A percentile compares a stretch with the other conserved stretches of the same genome.
Evolutionary conservation across 2,329 filamentous ascomycete genomes (phyloP).

Genomic region (Xylariomycetidae sp.): DNA sequence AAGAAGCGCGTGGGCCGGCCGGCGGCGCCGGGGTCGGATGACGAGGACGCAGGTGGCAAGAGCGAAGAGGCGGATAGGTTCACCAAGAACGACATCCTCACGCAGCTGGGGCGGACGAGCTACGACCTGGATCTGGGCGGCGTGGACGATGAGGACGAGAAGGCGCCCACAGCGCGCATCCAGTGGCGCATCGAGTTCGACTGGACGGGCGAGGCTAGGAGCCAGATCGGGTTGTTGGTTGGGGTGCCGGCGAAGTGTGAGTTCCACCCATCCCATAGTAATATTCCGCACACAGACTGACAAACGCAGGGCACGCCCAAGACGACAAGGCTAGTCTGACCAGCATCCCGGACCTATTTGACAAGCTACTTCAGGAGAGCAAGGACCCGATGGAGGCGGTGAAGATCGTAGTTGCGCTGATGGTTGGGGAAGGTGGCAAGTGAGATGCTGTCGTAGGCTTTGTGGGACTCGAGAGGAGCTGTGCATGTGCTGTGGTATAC

Average conservation of each 20-base stretch:
- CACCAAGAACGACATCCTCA: constrained; percentile 41
- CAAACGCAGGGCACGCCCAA: constrained; percentile 47
- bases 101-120: constrained; percentile 46
- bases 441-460: no score
- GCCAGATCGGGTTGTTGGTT: constrained; percentile 46
- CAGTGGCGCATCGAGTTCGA: constrained; percentile 62
- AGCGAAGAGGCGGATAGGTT: constrained; percentile 16
- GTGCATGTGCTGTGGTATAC: no score
- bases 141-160: constrained; percentile 26
- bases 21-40: constrained; percentile 6
- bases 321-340: constrained; percentile 51
- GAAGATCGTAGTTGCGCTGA: constrained; percentile 52
- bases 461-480: no score
- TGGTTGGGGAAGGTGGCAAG: constrained; percentile 37
- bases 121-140: constrained; percentile 38
- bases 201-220: constrained; percentile 67
- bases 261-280: constrained; percentile 24
- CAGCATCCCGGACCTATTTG: constrained; percentile 55
- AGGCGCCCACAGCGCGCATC: constrained; percentile 42
- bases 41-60: constrained; percentile 5
- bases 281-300: not conserved
- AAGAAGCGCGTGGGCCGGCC: constrained; percentile 16
- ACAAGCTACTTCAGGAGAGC: constrained; percentile 48
- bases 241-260: constrained; percentile 58
- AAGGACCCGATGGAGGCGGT: constrained; percentile 52